A percentile compares a stretch with the other conserved stretches of the same genome.
phyloP scores from a whole-genome alignment of 129 eudicot genomes.

The Smallanthus sonchifolius region DNA sequence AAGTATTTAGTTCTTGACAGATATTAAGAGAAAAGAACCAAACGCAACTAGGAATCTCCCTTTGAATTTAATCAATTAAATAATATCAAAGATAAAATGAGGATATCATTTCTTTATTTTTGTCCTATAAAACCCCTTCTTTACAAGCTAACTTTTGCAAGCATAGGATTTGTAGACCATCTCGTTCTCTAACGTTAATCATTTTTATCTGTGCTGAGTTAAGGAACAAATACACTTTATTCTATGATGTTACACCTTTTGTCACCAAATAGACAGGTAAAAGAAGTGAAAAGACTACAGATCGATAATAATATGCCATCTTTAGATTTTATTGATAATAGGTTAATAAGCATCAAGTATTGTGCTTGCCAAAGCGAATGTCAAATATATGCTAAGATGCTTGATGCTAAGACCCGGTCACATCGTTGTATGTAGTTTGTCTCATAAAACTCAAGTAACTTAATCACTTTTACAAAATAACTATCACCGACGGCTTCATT shows the following conservation, averaged over 20 bases:
- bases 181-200: background rate
- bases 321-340: background rate
- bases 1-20: too few species aligned
- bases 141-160: background rate
- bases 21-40: background rate
- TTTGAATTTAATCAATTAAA: background rate
- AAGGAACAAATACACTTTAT: background rate
- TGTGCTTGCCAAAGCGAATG: background rate
- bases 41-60: background rate
- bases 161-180: background rate
- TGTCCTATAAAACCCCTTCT: background rate
- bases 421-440: background rate
- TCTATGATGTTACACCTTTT: background rate
- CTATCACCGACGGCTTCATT: too few species aligned
- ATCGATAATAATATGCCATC: background rate
- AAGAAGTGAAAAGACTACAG: background rate
- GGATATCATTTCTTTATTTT: background rate
- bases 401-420: background rate
- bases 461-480: background rate
- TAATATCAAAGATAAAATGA: background rate
- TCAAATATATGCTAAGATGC: background rate
- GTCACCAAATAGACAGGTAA: background rate
- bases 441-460: background rate
- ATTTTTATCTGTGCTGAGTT: background rate
- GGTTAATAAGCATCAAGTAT: background rate